These are phyloP conservation scores for Ceratocystis alfenasii DNA, from an alignment of 2,329 filamentous ascomycete species.

Conservation along the genomic window DNA sequence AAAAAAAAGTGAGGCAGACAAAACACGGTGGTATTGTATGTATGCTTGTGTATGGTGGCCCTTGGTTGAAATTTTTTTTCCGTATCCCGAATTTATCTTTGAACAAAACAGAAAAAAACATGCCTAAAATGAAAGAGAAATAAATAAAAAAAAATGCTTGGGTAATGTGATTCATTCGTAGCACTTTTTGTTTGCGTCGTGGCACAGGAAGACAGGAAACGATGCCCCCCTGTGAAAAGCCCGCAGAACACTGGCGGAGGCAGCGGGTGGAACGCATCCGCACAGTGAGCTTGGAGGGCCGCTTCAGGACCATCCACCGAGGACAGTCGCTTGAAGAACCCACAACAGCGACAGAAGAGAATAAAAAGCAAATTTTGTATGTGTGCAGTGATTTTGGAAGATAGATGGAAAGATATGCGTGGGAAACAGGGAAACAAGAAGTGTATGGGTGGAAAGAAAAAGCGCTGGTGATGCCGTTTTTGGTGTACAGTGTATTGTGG, in stretches of 20 bases:
- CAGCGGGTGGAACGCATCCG: background rate
- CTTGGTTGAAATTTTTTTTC: background rate
- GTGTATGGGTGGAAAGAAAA: conserved; percentile 12
- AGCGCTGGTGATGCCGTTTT: conserved; percentile 21
- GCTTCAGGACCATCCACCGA: background rate
- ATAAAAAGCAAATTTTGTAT: conserved; percentile 2
- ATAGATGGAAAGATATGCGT: background rate
- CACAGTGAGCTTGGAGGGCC: background rate
- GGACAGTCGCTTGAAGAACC: background rate
- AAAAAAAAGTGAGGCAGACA: background rate
- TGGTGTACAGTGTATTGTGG: conserved; percentile 17
- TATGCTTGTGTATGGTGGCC: background rate
- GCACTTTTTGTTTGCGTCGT: background rate
- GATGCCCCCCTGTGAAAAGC: background rate
- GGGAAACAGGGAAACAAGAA: conserved; percentile 10
- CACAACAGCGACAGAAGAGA: background rate
- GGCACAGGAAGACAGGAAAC: background rate
- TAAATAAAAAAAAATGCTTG: background rate
- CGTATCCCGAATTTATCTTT: conserved; percentile 10
- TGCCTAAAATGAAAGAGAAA: background rate
- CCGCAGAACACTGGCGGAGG: background rate
- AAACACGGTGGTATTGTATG: too few species aligned
- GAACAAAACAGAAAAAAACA: background rate
- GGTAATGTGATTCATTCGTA: background rate
- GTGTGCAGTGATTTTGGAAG: background rate